phyloP scores from a whole-genome alignment of 2,329 filamentous ascomycete species.

The Calycina marina region DNA sequence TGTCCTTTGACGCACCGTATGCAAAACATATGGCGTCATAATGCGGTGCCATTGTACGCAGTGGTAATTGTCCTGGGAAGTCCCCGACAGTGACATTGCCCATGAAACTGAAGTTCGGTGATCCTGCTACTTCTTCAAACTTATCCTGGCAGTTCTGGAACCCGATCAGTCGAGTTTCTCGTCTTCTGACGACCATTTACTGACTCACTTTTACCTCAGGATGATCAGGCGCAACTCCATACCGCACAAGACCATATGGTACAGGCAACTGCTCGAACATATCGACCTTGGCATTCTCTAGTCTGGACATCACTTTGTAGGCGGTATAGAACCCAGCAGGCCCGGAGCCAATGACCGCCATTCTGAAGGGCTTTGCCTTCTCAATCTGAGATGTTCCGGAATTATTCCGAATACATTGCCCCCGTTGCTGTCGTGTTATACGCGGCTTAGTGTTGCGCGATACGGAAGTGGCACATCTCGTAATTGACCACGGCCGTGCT shows the following conservation, averaged over 20 bases:
- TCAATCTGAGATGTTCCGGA: too few relatives aligned
- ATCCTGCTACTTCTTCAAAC: slow-evolving; percentile 75
- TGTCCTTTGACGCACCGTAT: slow-evolving; percentile 81
- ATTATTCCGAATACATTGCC: too few relatives aligned
- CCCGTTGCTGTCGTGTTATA: too few relatives aligned
- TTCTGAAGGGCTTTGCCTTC: slow-evolving; percentile 43
- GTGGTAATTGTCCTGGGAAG: slow-evolving; percentile 37
- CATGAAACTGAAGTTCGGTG: slow-evolving; percentile 74
- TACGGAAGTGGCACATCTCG: too few relatives aligned
- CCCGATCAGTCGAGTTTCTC: slow-evolving; percentile 5
- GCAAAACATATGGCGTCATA: slow-evolving; percentile 90
- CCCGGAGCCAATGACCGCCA: slow-evolving; percentile 85
- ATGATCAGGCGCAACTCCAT: slow-evolving; percentile 95
- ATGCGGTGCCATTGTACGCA: slow-evolving; percentile 57
- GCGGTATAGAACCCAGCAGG: slow-evolving; percentile 94
- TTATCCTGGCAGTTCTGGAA: slow-evolving; percentile 83
- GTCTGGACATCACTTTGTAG: slow-evolving; percentile 65
- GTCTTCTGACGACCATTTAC: not conserved
- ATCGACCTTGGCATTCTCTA: slow-evolving; percentile 61
- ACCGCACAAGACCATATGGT: slow-evolving; percentile 82
- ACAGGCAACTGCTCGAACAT: slow-evolving; percentile 95
- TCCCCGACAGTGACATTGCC: slow-evolving; percentile 75
- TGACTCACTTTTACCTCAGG: slow-evolving; percentile 78
- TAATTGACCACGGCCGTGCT: too few relatives aligned
- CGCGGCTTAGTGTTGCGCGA: too few relatives aligned